phyloP scores from a whole-genome alignment of 495 filamentous ascomycete species.

The Trichoderma orchidacearum region DNA sequence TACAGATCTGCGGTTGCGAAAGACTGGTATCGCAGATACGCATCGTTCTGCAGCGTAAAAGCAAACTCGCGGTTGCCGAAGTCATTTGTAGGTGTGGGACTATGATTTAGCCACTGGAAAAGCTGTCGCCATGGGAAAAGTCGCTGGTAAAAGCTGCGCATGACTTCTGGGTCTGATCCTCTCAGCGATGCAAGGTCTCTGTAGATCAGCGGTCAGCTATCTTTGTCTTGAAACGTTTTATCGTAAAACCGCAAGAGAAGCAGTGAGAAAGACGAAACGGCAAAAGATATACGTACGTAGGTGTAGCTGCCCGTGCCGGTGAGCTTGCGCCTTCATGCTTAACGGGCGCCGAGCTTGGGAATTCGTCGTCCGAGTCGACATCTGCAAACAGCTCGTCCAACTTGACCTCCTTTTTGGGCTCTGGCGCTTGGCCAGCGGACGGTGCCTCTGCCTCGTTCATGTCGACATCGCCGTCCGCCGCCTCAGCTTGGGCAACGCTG shows the following conservation, averaged over 20 bases:
- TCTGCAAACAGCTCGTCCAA: constrained; percentile 73
- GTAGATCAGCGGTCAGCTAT: background rate
- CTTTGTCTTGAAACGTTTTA: no score
- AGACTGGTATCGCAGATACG: constrained; percentile 84
- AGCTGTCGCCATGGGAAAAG: constrained; percentile 91
- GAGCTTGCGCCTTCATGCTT: constrained; percentile 14
- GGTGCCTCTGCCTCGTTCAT: constrained; percentile 18
- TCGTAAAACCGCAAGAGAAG: background rate
- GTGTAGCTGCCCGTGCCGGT: constrained; percentile 15
- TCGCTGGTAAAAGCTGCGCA: constrained; percentile 88
- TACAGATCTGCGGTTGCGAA: constrained; percentile 76
- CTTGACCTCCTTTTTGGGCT: constrained; percentile 37
- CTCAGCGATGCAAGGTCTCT: constrained; percentile 5
- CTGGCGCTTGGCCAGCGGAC: constrained; percentile 1
- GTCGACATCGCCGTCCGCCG: constrained; percentile 12
- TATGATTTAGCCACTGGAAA: constrained; percentile 98
- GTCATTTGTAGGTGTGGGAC: constrained; percentile 67
- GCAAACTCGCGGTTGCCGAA: constrained; percentile 92
- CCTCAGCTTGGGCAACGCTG: background rate
- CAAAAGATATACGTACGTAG: constrained; percentile 19
- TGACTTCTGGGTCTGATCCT: constrained; percentile 60
- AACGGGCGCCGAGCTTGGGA: constrained; percentile 34
- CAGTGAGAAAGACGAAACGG: background rate
- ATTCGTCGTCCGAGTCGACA: constrained; percentile 67
- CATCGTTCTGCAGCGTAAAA: constrained; percentile 78